phyloP scores from a whole-genome alignment of 306 rosid species.

The Quillaja saponaria region DNA sequence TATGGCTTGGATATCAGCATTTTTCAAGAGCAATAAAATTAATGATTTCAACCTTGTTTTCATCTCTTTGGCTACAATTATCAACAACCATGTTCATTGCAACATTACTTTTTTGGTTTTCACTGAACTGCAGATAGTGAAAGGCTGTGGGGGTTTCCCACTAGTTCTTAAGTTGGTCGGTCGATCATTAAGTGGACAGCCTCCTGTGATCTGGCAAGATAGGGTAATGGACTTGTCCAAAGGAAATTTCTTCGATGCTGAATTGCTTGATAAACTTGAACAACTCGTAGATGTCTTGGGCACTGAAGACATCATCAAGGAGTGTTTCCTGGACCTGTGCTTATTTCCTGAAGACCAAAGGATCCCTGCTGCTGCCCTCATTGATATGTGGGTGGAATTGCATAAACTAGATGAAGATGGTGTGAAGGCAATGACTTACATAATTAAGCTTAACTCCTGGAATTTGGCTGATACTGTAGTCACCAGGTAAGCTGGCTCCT shows the following conservation, averaged over 20 bases:
- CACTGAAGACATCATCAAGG: conserved; percentile 12
- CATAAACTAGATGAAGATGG: conserved; percentile 37
- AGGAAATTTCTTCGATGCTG: conserved; percentile 21
- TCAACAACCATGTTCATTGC: too few species aligned
- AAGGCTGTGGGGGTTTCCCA: conserved; percentile 31
- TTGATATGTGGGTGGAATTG: conserved; percentile 64
- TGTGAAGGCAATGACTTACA: conserved; percentile 34
- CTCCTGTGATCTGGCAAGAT: conserved; percentile 19
- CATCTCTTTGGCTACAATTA: too few species aligned
- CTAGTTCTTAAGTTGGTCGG: conserved; percentile 35
- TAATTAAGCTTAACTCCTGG: conserved; percentile 29
- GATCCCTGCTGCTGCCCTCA: conserved; percentile 57
- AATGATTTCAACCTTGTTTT: not conserved
- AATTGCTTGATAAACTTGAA: conserved; percentile 22
- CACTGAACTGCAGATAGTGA: conserved; percentile 31
- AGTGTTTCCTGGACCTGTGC: conserved; percentile 49
- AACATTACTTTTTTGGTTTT: not conserved
- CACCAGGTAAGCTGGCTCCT: conserved; percentile 46
- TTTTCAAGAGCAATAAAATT: not conserved
- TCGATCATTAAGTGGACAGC: conserved; percentile 20
- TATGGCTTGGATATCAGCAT: too few species aligned
- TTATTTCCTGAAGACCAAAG: conserved; percentile 68
- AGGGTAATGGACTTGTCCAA: conserved; percentile 9
- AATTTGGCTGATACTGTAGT: conserved; percentile 46
- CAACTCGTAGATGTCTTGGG: conserved; percentile 35